Evolutionary conservation across 75 land plant genomes (phyloP), one percentile per base, ranked within the genome.

Genomic region (Sequoia sempervirens): DNA sequence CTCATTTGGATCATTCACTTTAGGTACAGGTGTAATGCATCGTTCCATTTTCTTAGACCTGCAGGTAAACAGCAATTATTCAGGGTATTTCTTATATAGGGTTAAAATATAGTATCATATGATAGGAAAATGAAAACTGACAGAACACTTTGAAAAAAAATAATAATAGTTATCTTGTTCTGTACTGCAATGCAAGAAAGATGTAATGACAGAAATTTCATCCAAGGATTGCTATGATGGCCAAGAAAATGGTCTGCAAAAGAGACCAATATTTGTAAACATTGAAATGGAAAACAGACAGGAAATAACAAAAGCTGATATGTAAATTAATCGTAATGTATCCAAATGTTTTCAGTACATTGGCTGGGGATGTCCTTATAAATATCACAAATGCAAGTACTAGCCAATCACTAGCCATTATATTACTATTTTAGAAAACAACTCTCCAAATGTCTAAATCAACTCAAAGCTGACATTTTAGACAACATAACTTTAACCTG

Each of bases 1-100:
- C 34, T 89, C 93, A 58, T 88, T 90, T 79, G 83, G 46, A 54
- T 86, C 91, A 38, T 54, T 74, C 14, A 86, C 91, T 40, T 89
- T 87, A 69, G 95, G 97, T 45, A 86, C 86, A 37, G 94, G 94
- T 46, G 95, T 93, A 15, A 93, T 87, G 86, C 98, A 96, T 43
- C 90, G 75, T 81, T 93, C 90, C 98, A 96, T 96, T 83, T 91
- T 91, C 92, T 90, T 90, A 84, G 95, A 92, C 98, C 98, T 96
- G 80, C 46, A 83, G 79, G 5, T 20, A n/a, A 83, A 70, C 73
- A 70, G 14, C 15, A 70, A 32, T 32, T 30, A 10, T 23, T 45
- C 40, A 45, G 13, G 34, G 12, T 32, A 38, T 40, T 38, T 76
- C 20, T 76, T 23, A 38, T 2, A 76, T 40, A 26, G 76, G 46